Evolutionary conservation across 2,329 filamentous ascomycete species (phyloP).

Genomic region (Grosmannia serpens): DNA sequence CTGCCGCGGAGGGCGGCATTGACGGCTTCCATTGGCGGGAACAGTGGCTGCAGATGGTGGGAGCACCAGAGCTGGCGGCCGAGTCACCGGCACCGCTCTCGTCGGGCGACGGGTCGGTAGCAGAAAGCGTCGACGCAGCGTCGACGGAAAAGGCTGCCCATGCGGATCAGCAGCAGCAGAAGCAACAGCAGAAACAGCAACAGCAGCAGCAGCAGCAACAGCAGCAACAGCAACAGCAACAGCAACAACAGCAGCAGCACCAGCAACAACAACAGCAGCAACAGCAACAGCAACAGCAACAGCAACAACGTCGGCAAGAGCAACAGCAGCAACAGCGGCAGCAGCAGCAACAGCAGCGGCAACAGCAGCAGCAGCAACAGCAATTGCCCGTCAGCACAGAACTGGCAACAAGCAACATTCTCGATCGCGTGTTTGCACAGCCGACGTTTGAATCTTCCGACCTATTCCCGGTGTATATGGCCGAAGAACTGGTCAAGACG

Average conservation of each 20-base stretch:
- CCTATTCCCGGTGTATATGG: constrained; percentile 19
- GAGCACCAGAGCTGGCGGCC: constrained; percentile 13
- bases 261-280: no score
- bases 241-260: no score
- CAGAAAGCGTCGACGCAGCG: neutral
- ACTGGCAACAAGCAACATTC: constrained; percentile 8
- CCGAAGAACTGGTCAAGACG: constrained; percentile 7
- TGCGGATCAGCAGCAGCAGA: constrained; percentile 3
- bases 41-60: constrained; percentile 39
- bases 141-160: neutral
- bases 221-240: constrained; percentile 2
- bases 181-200: neutral
- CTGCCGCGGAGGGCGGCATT: constrained; percentile 32
- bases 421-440: constrained; percentile 26
- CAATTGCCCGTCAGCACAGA: neutral
- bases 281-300: no score
- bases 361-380: no score
- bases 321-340: no score
- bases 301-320: no score
- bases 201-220: neutral
- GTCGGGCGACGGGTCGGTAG: neutral
- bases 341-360: no score
- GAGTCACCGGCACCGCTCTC: neutral
- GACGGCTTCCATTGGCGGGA: constrained; percentile 36
- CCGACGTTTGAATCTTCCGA: constrained; percentile 24